phyloP scores from a whole-genome alignment of 2,329 filamentous ascomycete genomes.

The Fusarium ambrosium region DNA sequence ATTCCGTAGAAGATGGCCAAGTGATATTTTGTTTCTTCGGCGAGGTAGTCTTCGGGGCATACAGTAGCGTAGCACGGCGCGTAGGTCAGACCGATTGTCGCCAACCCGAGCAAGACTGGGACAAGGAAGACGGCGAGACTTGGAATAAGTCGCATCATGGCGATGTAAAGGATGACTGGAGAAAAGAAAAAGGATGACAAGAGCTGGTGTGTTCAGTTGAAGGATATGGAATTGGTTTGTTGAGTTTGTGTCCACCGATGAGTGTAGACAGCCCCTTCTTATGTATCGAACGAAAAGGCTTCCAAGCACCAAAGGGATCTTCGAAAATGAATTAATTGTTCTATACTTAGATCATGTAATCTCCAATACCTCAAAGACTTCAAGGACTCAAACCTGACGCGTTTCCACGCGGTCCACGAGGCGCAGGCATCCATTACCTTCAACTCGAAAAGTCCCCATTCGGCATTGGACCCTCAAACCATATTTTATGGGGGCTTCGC shows the following conservation, averaged over 20 bases:
- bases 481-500: background rate
- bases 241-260: background rate
- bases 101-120: background rate
- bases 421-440: background rate
- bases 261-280: background rate
- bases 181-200: background rate
- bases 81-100: conserved; percentile 2
- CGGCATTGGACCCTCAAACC: background rate
- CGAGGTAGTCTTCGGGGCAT: conserved; percentile 12
- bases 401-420: background rate
- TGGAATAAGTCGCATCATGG: background rate
- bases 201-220: background rate
- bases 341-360: background rate
- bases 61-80: conserved; percentile 6
- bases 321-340: background rate
- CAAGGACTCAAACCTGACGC: background rate
- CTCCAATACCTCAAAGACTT: background rate
- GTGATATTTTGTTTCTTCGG: conserved; percentile 8
- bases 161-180: background rate
- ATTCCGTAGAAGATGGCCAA: conserved; percentile 8
- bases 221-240: background rate
- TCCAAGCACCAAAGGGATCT: background rate
- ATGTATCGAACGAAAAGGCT: background rate
- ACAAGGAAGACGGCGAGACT: background rate
- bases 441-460: background rate